Evolutionary conservation across 2,329 filamentous ascomycete genomes (phyloP).

Genomic region (Metarhizium rileyi): DNA sequence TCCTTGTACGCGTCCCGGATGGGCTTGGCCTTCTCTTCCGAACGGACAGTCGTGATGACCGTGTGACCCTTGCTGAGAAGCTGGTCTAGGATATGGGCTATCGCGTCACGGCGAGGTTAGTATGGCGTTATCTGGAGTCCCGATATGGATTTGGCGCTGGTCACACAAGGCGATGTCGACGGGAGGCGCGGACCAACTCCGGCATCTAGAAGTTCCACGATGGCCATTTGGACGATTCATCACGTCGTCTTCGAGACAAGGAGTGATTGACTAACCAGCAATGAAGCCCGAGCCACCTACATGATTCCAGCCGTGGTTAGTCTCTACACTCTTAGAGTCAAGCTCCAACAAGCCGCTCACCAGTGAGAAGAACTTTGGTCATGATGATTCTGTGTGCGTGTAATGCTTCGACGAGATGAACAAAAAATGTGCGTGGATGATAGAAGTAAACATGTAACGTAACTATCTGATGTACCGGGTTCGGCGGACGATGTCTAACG

Average conservation of each 20-base stretch:
- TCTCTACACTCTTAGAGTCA: not conserved
- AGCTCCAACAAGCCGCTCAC: not conserved
- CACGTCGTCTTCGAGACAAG: not conserved
- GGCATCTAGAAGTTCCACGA: too few species aligned
- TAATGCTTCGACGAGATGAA: not conserved
- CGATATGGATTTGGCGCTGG: too few species aligned
- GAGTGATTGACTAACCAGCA: not conserved
- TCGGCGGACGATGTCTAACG: not conserved
- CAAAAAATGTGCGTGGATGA: not conserved
- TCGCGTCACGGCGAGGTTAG: not conserved
- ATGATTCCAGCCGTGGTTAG: not conserved
- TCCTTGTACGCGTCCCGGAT: conserved; percentile 39
- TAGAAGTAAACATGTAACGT: not conserved
- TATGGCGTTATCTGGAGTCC: not conserved
- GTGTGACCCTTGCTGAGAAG: conserved; percentile 40
- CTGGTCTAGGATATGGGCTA: conserved; percentile 45
- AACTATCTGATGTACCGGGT: not conserved
- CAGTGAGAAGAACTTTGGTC: not conserved
- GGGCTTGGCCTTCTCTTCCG: conserved; percentile 41
- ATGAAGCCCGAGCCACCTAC: not conserved
- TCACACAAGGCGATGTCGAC: not conserved
- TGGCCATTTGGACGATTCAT: not conserved
- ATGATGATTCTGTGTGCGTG: not conserved
- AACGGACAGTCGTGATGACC: conserved; percentile 47
- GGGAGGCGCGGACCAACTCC: not conserved